Conservation (phyloP, 2,329 filamentous ascomycete species). For the Elsinoe australis region DNA sequence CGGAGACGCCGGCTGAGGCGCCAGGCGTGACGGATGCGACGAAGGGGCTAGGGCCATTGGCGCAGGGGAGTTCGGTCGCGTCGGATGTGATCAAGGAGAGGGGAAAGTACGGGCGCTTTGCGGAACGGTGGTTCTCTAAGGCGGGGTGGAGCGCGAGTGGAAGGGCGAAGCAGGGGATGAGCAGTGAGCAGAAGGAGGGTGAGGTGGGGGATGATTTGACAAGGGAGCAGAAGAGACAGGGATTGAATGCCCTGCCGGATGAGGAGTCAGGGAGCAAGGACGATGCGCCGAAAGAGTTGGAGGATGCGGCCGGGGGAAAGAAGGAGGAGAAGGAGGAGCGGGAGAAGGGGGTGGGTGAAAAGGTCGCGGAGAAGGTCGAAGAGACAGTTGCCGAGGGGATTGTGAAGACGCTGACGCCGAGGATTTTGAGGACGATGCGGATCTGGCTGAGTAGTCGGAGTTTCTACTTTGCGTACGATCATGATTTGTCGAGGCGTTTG, state of each 20-base stretch:
- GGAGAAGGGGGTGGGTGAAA: constrained; percentile 2
- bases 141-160: constrained; percentile 71
- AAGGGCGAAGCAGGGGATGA: constrained; percentile 62
- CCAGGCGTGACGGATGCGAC: constrained; percentile 29
- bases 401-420: constrained; percentile 58
- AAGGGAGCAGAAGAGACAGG: constrained; percentile 30
- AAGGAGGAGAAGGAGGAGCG: constrained; percentile 6
- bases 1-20: constrained; percentile 30
- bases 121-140: constrained; percentile 82
- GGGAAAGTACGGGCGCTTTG: constrained; percentile 82
- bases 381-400: constrained; percentile 18
- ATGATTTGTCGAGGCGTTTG: constrained; percentile 72
- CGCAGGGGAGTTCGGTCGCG: constrained; percentile 58
- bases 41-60: constrained; percentile 22
- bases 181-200: constrained; percentile 39
- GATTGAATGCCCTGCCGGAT: constrained; percentile 27
- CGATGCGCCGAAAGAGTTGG: constrained; percentile 26
- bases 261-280: constrained; percentile 23
- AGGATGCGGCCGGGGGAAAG: constrained; percentile 6
- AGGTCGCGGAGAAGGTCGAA: constrained; percentile 10
- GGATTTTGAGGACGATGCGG: constrained; percentile 73
- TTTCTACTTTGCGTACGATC: constrained; percentile 93
- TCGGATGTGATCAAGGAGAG: constrained; percentile 80
- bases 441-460: constrained; percentile 75
- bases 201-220: constrained; percentile 23